Base-by-base conservation (phyloP, 129 eudicot species). In the Saussurea involucrata region DNA sequence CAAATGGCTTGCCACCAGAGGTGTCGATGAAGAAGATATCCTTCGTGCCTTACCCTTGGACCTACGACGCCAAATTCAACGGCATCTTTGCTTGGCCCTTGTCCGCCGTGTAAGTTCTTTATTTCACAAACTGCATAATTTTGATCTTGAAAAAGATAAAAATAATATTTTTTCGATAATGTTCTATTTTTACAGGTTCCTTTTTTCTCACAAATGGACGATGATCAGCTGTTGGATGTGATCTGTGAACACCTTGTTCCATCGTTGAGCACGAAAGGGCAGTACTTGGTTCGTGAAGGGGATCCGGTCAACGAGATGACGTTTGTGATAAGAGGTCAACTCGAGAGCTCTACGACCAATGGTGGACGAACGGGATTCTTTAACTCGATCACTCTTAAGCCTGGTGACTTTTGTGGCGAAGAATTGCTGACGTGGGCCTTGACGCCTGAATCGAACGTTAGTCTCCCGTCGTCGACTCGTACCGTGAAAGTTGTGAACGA, bases 401-500 rank as follows among this genome's bases (percentile, higher is more conserved):
- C 83, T 0, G 96, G 96, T 13, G 96, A 88, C 68, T 90, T 90
- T 22, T 90, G 96, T 63, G 96, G 96, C 0, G 95, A 89, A 87
- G 97, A 92, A 57, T 73, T 92, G 63, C 31, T 92, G 28, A 79
- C 97, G 10, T 92, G 97, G 97, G 90, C 90, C 46, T 31, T 89
- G 70, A 68, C 88, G 8, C 92, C 95, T 0, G 74, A 78, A 3
- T 81, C 92, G 12, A 78, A 81, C 66, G 82, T 72, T 1, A 90
- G 85, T 66, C 87, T 92, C 61, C 97, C 97, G 20, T 87, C 92
- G 6, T 92, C 97, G 2, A 92, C 97, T 5, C 74, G 95, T 53
- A 92, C 97, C 0, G 97, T 92, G 0, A 83, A 80, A 76, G 77
- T 89, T 28, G 70, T 87, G 5, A 81, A 83, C 7, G 97, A 92